Evolutionary conservation across 768 basidiomycete species (phyloP).

Genomic region (Boletus vinaceobasis): DNA sequence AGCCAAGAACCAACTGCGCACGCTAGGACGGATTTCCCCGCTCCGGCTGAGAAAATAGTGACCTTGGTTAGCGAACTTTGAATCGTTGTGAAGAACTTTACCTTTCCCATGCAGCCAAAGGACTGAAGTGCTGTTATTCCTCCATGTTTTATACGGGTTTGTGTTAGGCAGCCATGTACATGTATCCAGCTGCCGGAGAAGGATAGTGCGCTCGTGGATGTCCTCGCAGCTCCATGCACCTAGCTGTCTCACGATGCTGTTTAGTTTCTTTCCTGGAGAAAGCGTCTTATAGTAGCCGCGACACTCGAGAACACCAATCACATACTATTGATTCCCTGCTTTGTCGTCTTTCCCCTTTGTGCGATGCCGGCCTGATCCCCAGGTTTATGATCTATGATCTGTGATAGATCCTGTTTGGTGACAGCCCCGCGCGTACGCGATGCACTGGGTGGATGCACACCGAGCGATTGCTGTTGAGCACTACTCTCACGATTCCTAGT

Average conservation of each 20-base stretch:
- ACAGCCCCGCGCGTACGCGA: neutral
- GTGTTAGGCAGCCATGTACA: slow-evolving; percentile 12
- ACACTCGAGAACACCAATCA: neutral
- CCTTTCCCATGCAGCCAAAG: slow-evolving; percentile 18
- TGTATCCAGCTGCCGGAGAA: slow-evolving; percentile 2
- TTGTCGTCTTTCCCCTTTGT: neutral
- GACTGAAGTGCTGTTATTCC: neutral
- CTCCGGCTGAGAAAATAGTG: slow-evolving; percentile 1
- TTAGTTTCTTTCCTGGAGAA: neutral
- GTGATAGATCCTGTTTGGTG: too few relatives aligned
- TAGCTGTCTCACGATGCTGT: slow-evolving; percentile 1
- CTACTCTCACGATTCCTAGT: slow-evolving; percentile 3
- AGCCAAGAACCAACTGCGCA: neutral
- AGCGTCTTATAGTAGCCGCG: too few relatives aligned
- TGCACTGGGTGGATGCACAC: neutral
- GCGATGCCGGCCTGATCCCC: neutral
- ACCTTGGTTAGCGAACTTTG: too few relatives aligned
- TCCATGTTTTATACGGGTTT: slow-evolving; percentile 4
- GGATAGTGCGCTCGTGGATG: neutral
- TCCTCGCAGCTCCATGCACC: slow-evolving; percentile 1
- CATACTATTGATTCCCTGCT: neutral
- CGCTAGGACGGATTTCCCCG: slow-evolving; percentile 16
- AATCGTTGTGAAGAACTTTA: neutral
- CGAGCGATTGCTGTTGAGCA: neutral
- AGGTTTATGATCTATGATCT: too few relatives aligned